Evolutionary conservation across 495 filamentous ascomycete species (phyloP).

Genomic region (Amphirosellinia nigrospora): DNA sequence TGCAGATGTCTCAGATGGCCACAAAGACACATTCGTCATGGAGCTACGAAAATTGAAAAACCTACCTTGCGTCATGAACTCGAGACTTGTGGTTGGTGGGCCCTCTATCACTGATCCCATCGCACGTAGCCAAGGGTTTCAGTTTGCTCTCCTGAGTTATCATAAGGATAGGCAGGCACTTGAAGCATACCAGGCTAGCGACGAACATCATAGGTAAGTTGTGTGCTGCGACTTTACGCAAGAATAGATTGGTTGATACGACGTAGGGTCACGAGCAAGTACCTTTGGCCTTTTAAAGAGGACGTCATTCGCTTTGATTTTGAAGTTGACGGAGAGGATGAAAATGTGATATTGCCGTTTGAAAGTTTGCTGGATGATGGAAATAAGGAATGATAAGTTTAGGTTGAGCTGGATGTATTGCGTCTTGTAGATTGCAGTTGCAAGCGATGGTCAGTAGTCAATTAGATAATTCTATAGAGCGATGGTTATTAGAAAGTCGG

Average conservation of each 20-base stretch:
- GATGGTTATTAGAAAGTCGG: background rate
- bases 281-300: slow-evolving; percentile 55
- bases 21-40: slow-evolving; percentile 47
- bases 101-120: slow-evolving; percentile 53
- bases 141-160: slow-evolving; percentile 54
- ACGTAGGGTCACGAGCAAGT: slow-evolving; percentile 50
- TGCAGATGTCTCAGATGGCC: slow-evolving; percentile 38
- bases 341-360: slow-evolving; percentile 16
- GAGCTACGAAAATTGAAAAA: slow-evolving; percentile 52
- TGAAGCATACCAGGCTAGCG: slow-evolving; percentile 54
- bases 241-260: background rate
- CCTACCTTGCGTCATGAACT: slow-evolving; percentile 48
- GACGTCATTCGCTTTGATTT: slow-evolving; percentile 59
- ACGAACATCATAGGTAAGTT: slow-evolving; percentile 52
- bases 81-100: slow-evolving; percentile 52
- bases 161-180: slow-evolving; percentile 50
- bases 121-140: slow-evolving; percentile 55
- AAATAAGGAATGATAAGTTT: background rate
- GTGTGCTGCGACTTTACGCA: too few species aligned
- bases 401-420: background rate
- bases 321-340: slow-evolving; percentile 51
- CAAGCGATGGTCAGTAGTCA: background rate
- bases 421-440: background rate
- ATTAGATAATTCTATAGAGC: background rate
- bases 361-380: background rate